These are phyloP conservation scores for Penicillium sumatraense DNA, from an alignment of 2,329 filamentous ascomycete species.

Conservation along the genomic window DNA sequence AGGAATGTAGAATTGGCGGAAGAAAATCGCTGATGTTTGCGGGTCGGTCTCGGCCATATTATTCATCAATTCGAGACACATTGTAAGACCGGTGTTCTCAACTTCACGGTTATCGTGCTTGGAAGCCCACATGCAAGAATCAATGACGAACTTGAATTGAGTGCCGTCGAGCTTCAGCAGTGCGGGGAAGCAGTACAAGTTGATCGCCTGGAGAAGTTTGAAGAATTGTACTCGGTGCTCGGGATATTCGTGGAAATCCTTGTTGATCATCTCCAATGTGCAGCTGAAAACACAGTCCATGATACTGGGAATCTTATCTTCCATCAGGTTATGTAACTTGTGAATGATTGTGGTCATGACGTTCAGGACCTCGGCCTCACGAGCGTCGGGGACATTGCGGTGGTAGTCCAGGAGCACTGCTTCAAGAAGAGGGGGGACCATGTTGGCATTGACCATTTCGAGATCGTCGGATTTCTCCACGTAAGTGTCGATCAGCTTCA, in stretches of 20 bases:
- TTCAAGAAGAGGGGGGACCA: slow-evolving; percentile 94
- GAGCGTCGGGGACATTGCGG: slow-evolving; percentile 91
- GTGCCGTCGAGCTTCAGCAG: slow-evolving; percentile 91
- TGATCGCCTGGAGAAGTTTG: slow-evolving; percentile 93
- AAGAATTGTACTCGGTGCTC: slow-evolving; percentile 99
- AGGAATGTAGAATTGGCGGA: slow-evolving; percentile 94
- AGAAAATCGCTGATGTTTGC: slow-evolving; percentile 89
- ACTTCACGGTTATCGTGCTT: slow-evolving; percentile 99
- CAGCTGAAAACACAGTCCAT: slow-evolving; percentile 99
- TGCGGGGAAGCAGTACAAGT: slow-evolving; percentile 94
- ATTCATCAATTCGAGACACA: slow-evolving; percentile 96
- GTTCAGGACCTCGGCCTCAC: slow-evolving; percentile 94
- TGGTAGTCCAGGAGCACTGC: slow-evolving; percentile 96
- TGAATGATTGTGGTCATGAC: slow-evolving; percentile 98
- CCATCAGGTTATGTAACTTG: slow-evolving; percentile 94
- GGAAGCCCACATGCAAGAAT: slow-evolving; percentile 99
- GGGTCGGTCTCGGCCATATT: slow-evolving; percentile 94
- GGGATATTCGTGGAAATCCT: slow-evolving; percentile 98
- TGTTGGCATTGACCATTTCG: slow-evolving; percentile 87
- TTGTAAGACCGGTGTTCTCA: slow-evolving; percentile 92
- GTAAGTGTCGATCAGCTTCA: slow-evolving; percentile 97
- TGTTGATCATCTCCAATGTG: slow-evolving; percentile 99
- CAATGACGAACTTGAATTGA: slow-evolving; percentile 99
- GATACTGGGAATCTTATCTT: slow-evolving; percentile 94
- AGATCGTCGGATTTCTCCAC: slow-evolving; percentile 97